Base-by-base conservation (phyloP, 2,329 filamentous ascomycete species). In the Capronia americana region DNA sequence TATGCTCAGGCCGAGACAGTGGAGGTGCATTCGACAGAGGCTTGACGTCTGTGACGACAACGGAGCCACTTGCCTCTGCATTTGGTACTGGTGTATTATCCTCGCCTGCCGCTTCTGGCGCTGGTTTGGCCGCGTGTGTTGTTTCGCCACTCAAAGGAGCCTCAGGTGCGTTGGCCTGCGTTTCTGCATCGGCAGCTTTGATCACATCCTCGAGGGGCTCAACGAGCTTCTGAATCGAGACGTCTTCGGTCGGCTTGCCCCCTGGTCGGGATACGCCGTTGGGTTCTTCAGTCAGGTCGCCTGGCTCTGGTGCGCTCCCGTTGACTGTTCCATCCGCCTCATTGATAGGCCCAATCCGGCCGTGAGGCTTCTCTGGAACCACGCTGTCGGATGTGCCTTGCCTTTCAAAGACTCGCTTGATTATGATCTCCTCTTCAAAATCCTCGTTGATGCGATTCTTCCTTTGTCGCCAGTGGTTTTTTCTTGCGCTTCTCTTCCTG, bases 401-500 rank as follows among this genome's bases (percentile, higher is more conserved):
- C 20, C 48, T 53, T 17, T 53, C 58, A 24, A 20, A 6, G 12
- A 23, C 10, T 38, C 4, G 28, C 7, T 41, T 28, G 6, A 41
- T n/a, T 3, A 26, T 17, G 0, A 24, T 20, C 28, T 53, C 30
- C 20, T 23, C 20, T 11, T 26, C 46, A 4, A 14, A 20, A 17
- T n/a, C 24, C 3, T 23, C 46, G 50, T 69, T 57, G 12, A 48
- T 59, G 11, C 51, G 64, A 8, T 59, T 23, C 34, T 64, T 70
- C 57, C 12, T 74, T 74, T 66, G 74, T 73, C 30, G 77, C 73
- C 56, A 75, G 69, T 65, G 56, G 44, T 74, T 73, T 32, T 74
- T 71, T 32, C 77, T 75, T 5, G 75, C 74, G 8, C 48, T 61
- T 10, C 76, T 65, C 60, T 81, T 78, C 38, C 77, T 78, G 53